Conservation (phyloP, 2,329 filamentous ascomycete genomes). For the Cordyceps cicadae region DNA sequence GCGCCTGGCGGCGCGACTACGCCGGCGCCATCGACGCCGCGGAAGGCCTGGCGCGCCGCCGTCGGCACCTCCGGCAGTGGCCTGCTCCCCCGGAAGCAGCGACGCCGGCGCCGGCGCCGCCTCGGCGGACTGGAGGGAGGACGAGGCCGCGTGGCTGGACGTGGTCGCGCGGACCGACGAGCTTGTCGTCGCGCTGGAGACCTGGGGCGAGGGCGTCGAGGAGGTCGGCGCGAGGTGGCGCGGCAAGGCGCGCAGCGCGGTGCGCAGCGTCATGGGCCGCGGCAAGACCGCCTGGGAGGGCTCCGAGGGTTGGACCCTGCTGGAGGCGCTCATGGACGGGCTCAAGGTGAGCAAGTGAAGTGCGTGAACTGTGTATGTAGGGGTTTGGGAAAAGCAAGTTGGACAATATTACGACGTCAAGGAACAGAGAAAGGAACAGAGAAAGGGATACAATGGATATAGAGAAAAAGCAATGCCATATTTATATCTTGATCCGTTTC, state of each 20-base stretch:
- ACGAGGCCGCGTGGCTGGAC: slow-evolving; percentile 57
- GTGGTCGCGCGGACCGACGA: slow-evolving; percentile 74
- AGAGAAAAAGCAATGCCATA: slow-evolving; percentile 2
- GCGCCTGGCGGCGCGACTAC: slow-evolving; percentile 65
- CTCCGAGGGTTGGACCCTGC: slow-evolving; percentile 54
- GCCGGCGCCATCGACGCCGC: slow-evolving; percentile 68
- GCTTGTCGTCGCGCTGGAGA: slow-evolving; percentile 75
- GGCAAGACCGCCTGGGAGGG: slow-evolving; percentile 79
- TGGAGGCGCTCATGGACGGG: slow-evolving; percentile 50
- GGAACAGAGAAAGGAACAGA: background rate
- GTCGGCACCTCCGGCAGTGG: slow-evolving; percentile 41
- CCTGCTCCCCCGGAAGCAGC: slow-evolving; percentile 25
- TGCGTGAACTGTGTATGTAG: too few relatives aligned
- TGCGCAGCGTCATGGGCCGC: slow-evolving; percentile 75
- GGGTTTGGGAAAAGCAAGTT: too few relatives aligned
- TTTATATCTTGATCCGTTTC: background rate
- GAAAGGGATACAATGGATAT: background rate
- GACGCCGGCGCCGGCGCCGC: background rate
- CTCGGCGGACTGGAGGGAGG: slow-evolving; percentile 33
- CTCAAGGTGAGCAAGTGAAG: slow-evolving; percentile 31
- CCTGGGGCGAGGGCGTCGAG: slow-evolving; percentile 58
- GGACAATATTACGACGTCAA: background rate
- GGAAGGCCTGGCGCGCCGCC: slow-evolving; percentile 78
- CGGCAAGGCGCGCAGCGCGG: slow-evolving; percentile 77
- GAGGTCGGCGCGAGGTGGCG: slow-evolving; percentile 74